Evolutionary conservation across 2,329 filamentous ascomycete genomes (phyloP).

Genomic region (Myotisia sp.): DNA sequence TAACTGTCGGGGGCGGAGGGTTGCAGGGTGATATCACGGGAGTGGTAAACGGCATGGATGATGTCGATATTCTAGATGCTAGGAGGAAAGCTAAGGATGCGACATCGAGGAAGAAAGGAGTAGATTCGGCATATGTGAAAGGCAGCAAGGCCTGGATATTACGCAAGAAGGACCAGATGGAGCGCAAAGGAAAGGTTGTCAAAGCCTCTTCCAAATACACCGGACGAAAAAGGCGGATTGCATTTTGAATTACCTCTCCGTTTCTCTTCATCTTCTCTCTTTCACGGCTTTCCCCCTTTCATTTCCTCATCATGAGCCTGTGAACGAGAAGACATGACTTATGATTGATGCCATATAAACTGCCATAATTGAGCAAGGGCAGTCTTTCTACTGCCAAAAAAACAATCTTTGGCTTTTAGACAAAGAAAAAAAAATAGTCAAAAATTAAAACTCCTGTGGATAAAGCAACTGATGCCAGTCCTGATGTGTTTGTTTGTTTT

Average conservation of each 20-base stretch:
- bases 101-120: constrained; percentile 35
- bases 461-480: no score
- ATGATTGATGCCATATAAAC: no score
- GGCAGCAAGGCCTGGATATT: constrained; percentile 39
- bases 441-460: no score
- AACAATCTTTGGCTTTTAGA: no score
- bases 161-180: constrained; percentile 76
- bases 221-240: constrained; percentile 66
- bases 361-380: no score
- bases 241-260: constrained; percentile 44
- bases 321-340: no score
- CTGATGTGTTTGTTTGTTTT: no score
- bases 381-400: no score
- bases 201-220: constrained; percentile 90
- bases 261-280: neutral
- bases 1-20: constrained; percentile 69
- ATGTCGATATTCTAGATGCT: constrained; percentile 65
- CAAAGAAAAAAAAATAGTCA: no score
- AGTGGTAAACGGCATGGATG: constrained; percentile 77
- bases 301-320: no score
- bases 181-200: constrained; percentile 84
- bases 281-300: no score
- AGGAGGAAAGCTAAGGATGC: constrained; percentile 36
- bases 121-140: constrained; percentile 34
- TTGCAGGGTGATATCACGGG: constrained; percentile 64